Conservation (phyloP, 2,329 filamentous ascomycete species). For the Penicillium paneum region DNA sequence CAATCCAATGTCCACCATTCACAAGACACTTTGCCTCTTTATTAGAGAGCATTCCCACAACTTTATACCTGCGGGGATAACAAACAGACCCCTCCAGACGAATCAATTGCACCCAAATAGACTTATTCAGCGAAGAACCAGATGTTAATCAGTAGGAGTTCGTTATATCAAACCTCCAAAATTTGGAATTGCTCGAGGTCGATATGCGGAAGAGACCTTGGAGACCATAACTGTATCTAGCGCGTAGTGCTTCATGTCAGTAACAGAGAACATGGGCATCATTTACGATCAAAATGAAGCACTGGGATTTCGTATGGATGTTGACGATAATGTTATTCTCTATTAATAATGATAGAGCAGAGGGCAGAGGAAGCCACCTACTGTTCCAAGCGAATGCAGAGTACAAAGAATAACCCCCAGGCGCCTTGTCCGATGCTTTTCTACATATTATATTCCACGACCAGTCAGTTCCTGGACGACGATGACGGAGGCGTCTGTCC, state of each 20-base stretch:
- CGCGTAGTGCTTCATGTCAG: not conserved
- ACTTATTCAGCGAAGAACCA: too few species aligned
- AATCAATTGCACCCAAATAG: not conserved
- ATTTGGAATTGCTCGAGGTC: slow-evolving; percentile 3
- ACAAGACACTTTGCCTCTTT: not conserved
- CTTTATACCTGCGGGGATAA: not conserved
- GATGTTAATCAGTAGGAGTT: too few species aligned
- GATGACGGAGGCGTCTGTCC: slow-evolving; percentile 23
- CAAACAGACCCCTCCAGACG: not conserved
- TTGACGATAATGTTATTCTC: not conserved
- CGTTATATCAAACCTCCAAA: too few species aligned
- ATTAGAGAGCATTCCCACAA: not conserved
- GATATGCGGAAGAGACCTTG: not conserved
- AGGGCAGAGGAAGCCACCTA: not conserved
- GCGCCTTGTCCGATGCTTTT: not conserved
- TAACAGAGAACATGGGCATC: not conserved
- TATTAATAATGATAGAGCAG: too few species aligned
- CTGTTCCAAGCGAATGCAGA: not conserved
- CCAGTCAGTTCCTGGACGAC: slow-evolving; percentile 8
- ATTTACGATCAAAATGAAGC: not conserved
- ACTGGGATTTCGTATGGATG: not conserved
- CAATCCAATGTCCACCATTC: not conserved
- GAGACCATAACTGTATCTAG: not conserved
- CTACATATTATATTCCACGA: not conserved
- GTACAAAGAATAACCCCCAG: not conserved